Evolutionary conservation across 495 filamentous ascomycete species (phyloP).

Genomic region (Penicillium verhagenii): DNA sequence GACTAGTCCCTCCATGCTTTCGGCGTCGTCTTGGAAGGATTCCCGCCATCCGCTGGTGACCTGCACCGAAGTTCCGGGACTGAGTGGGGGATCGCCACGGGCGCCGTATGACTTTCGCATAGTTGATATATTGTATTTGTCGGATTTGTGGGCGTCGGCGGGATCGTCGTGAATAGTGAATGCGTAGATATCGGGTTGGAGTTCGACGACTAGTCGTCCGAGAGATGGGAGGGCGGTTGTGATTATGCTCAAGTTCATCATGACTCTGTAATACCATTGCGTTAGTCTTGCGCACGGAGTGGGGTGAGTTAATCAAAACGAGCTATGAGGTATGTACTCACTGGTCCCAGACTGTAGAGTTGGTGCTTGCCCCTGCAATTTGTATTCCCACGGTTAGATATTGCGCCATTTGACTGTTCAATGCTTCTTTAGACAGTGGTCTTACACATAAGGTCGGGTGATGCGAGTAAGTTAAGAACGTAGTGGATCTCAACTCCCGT

Average conservation of each 20-base stretch:
- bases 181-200: slow-evolving; percentile 23
- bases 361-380: slow-evolving; percentile 18
- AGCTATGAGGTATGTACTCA: slow-evolving; percentile 8
- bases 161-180: slow-evolving; percentile 29
- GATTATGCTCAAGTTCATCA: slow-evolving; percentile 32
- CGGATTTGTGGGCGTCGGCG: not conserved
- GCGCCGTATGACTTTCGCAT: slow-evolving; percentile 8
- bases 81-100: not conserved
- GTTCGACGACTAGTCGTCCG: slow-evolving; percentile 30
- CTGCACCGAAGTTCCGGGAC: slow-evolving; percentile 8
- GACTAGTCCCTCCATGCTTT: slow-evolving; percentile 24
- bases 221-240: slow-evolving; percentile 29
- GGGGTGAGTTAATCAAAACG: not conserved
- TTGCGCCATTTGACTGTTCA: not conserved
- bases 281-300: not conserved
- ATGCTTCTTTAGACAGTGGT: not conserved
- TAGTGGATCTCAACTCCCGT: slow-evolving; percentile 21
- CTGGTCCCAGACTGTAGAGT: slow-evolving; percentile 28
- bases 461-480: slow-evolving; percentile 6
- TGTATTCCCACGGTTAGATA: no score
- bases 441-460: slow-evolving; percentile 20
- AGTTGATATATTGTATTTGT: slow-evolving; percentile 19
- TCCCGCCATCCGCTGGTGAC: slow-evolving; percentile 20
- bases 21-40: slow-evolving; percentile 16
- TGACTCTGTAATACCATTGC: slow-evolving; percentile 2